These are phyloP conservation scores for Trichoderma virens DNA, from an alignment of 495 filamentous ascomycete genomes.

Conservation along the genomic window DNA sequence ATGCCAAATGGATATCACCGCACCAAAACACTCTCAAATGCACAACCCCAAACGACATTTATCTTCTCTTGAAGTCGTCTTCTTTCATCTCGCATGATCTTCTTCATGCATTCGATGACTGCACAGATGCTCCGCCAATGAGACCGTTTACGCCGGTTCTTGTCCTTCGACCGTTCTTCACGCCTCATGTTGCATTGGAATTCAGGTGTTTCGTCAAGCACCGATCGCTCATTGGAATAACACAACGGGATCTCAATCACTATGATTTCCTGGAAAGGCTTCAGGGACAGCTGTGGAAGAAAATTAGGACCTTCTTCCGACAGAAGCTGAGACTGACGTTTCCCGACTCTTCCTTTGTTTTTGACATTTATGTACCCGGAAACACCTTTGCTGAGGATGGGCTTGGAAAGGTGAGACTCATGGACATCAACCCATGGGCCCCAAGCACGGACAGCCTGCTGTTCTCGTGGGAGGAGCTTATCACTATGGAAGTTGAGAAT, in stretches of 20 bases:
- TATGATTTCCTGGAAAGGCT: conserved; percentile 73
- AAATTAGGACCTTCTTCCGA: conserved; percentile 68
- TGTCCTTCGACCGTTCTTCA: conserved; percentile 78
- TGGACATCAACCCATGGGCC: conserved; percentile 96
- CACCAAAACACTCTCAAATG: conserved; percentile 86
- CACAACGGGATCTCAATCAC: conserved; percentile 83
- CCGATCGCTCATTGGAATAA: conserved; percentile 69
- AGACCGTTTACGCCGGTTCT: conserved; percentile 50
- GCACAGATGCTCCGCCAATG: conserved; percentile 30
- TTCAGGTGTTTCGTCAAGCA: conserved; percentile 91
- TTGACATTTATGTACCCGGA: conserved; percentile 85
- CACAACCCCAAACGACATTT: conserved; percentile 78
- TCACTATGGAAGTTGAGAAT: conserved; percentile 54
- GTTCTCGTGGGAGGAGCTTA: conserved; percentile 84
- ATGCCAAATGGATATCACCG: conserved; percentile 89
- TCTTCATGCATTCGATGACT: conserved; percentile 85
- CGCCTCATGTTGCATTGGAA: conserved; percentile 81
- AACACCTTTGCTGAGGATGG: conserved; percentile 45
- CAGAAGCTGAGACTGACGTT: conserved; percentile 64
- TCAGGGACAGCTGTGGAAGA: conserved; percentile 49
- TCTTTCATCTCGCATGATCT: conserved; percentile 93
- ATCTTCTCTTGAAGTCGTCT: conserved; percentile 84
- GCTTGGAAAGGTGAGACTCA: conserved; percentile 60
- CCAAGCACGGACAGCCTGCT: conserved; percentile 78
- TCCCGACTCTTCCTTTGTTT: conserved; percentile 73